These are phyloP conservation scores for Ricinus communis DNA, from an alignment of 345 rosid genomes.

Conservation along the genomic window DNA sequence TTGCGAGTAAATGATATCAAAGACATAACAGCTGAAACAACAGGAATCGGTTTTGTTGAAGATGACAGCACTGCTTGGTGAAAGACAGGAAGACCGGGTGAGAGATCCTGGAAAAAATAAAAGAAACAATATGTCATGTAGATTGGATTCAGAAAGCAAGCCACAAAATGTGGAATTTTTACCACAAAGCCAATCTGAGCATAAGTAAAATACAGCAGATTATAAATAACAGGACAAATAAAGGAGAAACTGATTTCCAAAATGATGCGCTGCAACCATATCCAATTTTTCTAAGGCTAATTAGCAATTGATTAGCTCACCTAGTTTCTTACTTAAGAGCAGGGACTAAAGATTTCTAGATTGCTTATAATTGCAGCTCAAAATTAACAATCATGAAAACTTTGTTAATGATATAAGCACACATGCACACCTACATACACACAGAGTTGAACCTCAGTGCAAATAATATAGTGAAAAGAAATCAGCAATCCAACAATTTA, in stretches of 20 bases:
- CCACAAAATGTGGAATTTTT: neutral
- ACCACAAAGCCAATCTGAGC: neutral
- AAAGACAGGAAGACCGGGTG: slow-evolving; percentile 54
- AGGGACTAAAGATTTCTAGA: neutral
- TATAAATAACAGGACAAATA: no score
- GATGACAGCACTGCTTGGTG: slow-evolving; percentile 80
- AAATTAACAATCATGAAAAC: neutral
- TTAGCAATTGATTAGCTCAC: neutral
- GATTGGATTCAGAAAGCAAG: neutral
- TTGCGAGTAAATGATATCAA: slow-evolving; percentile 65
- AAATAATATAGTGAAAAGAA: neutral
- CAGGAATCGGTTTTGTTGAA: slow-evolving; percentile 65
- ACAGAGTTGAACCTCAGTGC: no score
- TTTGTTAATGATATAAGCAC: no score
- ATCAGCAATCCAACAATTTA: slow-evolving; percentile 19
- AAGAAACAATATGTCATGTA: neutral
- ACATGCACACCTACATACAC: no score
- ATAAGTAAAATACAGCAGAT: no score
- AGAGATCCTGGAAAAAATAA: slow-evolving; percentile 59
- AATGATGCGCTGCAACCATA: neutral
- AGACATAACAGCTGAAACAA: slow-evolving; percentile 70
- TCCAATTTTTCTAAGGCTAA: neutral
- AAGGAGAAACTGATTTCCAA: no score
- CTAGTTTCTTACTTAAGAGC: neutral
- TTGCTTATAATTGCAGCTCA: neutral